A percentile compares a stretch with the other conserved stretches of the same genome.
These are phyloP conservation scores for Cerrena zonata DNA, from an alignment of 1,284 basidiomycete genomes.

Conservation along the genomic window DNA sequence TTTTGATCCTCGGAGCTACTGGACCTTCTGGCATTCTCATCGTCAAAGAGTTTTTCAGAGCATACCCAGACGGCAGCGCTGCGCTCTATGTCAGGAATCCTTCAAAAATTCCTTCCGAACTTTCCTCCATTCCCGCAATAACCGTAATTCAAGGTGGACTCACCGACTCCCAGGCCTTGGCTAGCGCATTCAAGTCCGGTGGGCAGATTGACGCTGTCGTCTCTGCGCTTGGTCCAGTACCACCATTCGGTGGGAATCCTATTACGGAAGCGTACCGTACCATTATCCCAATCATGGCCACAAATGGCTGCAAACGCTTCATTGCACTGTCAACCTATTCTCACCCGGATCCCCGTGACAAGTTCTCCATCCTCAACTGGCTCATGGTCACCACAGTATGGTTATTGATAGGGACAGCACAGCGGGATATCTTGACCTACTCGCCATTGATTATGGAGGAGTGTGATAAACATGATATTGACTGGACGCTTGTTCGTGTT, in stretches of 20 bases:
- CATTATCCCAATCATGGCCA: conserved; percentile 51
- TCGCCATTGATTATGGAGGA: conserved; percentile 47
- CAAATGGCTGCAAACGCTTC: conserved; percentile 47
- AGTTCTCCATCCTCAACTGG: conserved; percentile 43
- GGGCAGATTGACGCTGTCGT: conserved; percentile 55
- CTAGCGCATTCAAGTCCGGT: conserved; percentile 35
- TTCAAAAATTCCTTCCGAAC: conserved; percentile 50
- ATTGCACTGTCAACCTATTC: conserved; percentile 62
- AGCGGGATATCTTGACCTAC: conserved; percentile 44
- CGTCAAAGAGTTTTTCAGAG: conserved; percentile 44
- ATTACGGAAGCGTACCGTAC: conserved; percentile 52
- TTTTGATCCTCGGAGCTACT: conserved; percentile 48
- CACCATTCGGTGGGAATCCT: conserved; percentile 33
- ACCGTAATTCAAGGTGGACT: conserved; percentile 51
- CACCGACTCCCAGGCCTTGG: conserved; percentile 43
- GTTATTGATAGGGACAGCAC: conserved; percentile 34
- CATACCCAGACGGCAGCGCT: conserved; percentile 34
- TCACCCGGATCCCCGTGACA: conserved; percentile 55
- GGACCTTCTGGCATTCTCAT: conserved; percentile 52
- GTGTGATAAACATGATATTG: conserved; percentile 35
- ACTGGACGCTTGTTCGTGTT: conserved; percentile 65
- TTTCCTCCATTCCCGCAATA: conserved; percentile 40
- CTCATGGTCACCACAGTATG: conserved; percentile 36
- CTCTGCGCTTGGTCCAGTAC: conserved; percentile 56
- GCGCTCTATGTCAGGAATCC: conserved; percentile 59